Conservation (phyloP, 176 grass and related monocot species). For the Bonia amplexicaulis region DNA sequence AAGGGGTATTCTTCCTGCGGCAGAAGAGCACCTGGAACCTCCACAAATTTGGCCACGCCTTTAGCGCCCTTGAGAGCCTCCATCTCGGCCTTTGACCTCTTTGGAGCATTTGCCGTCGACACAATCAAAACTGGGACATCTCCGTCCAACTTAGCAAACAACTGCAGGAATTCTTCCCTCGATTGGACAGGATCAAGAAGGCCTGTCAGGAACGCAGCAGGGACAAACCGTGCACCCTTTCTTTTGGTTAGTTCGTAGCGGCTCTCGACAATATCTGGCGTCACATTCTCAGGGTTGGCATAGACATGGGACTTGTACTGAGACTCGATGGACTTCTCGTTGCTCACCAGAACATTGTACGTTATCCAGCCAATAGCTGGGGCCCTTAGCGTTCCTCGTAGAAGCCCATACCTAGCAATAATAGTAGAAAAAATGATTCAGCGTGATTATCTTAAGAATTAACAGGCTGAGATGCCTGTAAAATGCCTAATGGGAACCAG, state of each 20-base stretch:
- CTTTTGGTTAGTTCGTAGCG: conserved; percentile 74
- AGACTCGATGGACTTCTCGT: conserved; percentile 88
- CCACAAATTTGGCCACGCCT: conserved; percentile 74
- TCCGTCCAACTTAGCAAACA: conserved; percentile 67
- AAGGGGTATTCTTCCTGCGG: conserved; percentile 90
- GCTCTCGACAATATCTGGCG: conserved; percentile 62
- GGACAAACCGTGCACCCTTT: conserved; percentile 80
- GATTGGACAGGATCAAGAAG: conserved; percentile 82
- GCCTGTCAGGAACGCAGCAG: conserved; percentile 83
- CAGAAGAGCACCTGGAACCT: conserved; percentile 83
- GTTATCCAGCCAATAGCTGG: conserved; percentile 87
- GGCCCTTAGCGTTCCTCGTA: conserved; percentile 74
- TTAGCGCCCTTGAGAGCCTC: conserved; percentile 64
- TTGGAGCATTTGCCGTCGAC: conserved; percentile 58
- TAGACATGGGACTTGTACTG: conserved; percentile 98
- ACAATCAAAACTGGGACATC: conserved; percentile 53
- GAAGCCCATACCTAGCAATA: conserved; percentile 66
- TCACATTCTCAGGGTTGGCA: conserved; percentile 78
- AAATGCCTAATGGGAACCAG: background rate
- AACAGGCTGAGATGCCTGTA: background rate
- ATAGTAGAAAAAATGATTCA: background rate
- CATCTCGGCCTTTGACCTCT: conserved; percentile 92
- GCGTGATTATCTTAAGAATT: conserved; percentile 16
- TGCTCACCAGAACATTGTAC: conserved; percentile 95
- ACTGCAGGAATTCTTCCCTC: conserved; percentile 70